A percentile compares a stretch with the other conserved stretches of the same genome.
These are phyloP conservation scores for Colletotrichum higginsianum DNA, from an alignment of 2,329 filamentous ascomycete species.

Conservation along the genomic window DNA sequence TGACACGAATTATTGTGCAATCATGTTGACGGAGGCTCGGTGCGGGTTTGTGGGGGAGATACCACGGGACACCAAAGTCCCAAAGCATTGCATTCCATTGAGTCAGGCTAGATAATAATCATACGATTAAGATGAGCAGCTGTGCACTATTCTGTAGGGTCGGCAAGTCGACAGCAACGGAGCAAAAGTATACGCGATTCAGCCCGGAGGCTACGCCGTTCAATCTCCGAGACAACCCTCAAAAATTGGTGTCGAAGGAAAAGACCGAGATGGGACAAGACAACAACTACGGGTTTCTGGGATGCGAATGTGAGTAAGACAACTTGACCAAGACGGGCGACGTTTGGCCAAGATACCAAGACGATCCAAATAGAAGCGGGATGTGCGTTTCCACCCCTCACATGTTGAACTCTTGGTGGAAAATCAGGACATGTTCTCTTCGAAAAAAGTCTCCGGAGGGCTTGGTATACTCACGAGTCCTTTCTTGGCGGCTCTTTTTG, in stretches of 20 bases:
- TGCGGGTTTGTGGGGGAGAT: not conserved
- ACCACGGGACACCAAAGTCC: conserved; percentile 13
- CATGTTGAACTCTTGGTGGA: not conserved
- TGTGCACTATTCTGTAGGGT: not conserved
- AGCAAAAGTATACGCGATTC: not conserved
- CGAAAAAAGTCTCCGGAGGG: not conserved
- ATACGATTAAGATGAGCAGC: not conserved
- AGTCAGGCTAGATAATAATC: conserved; percentile 28
- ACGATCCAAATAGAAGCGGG: conserved; percentile 17
- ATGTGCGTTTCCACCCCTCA: not conserved
- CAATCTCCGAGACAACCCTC: not conserved
- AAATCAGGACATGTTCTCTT: not conserved
- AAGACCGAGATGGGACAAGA: too few species aligned
- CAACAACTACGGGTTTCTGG: too few species aligned
- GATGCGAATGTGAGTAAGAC: too few species aligned
- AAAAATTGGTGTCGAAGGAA: not conserved
- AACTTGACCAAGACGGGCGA: not conserved
- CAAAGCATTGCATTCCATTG: not conserved
- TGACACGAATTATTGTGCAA: not conserved
- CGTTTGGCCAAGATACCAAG: conserved; percentile 33
- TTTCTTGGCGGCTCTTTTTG: conserved; percentile 19
- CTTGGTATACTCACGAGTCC: not conserved
- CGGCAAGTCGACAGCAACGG: not conserved
- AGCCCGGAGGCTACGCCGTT: too few species aligned
- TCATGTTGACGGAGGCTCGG: not conserved